Evolutionary conservation across 75 land plant species (phyloP).

Genomic region (Cupressus sempervirens): DNA sequence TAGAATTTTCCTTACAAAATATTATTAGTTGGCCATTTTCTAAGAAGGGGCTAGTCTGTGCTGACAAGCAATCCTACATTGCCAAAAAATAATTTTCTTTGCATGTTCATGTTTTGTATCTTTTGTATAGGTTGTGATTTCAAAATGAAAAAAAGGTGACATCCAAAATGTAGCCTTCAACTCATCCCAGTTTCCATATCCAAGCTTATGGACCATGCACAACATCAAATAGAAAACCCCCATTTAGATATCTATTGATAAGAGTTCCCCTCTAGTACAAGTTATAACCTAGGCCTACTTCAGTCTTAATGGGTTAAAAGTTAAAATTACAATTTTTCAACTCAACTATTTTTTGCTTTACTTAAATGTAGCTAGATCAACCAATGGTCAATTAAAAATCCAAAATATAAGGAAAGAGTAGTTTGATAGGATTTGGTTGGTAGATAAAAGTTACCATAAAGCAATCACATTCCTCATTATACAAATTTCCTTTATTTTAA

Average conservation of each 20-base stretch:
- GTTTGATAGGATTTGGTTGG: background rate
- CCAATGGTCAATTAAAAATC: background rate
- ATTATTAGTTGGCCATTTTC: no score
- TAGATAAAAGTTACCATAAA: slow-evolving; percentile 56
- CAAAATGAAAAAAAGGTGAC: slow-evolving; percentile 91
- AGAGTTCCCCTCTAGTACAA: background rate
- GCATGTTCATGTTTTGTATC: no score
- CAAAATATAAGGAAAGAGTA: background rate
- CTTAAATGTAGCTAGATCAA: background rate
- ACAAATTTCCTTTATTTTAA: slow-evolving; percentile 96
- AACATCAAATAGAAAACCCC: slow-evolving; percentile 32
- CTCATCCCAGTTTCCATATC: slow-evolving; percentile 99
- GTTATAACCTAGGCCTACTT: no score
- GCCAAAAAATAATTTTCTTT: no score
- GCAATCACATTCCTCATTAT: slow-evolving; percentile 99
- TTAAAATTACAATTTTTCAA: no score
- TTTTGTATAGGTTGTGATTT: no score
- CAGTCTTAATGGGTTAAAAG: background rate
- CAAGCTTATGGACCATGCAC: slow-evolving; percentile 96
- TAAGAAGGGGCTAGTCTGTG: no score
- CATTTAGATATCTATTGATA: background rate
- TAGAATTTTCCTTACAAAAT: no score
- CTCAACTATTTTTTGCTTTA: background rate
- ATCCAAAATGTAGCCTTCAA: slow-evolving; percentile 92
- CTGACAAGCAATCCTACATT: no score